Percentiles rank a stretch among this genome's conserved stretches.
Evolutionary conservation across 352 stramenopile genomes (phyloP).

Genomic region (Globisporangium spinosum): DNA sequence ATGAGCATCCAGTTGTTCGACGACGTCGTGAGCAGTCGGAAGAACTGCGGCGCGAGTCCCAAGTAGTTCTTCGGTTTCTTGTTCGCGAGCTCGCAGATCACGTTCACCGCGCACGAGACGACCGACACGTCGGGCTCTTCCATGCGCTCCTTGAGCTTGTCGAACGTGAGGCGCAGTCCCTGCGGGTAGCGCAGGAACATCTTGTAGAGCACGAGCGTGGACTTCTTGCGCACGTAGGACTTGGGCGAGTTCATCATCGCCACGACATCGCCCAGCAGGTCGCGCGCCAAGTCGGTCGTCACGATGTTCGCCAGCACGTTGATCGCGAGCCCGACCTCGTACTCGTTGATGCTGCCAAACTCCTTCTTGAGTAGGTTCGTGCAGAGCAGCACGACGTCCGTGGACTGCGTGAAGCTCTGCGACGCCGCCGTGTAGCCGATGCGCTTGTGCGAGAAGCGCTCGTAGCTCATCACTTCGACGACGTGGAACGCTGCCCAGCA

Average conservation of each 20-base stretch:
- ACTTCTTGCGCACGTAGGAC: slow-evolving; percentile 98
- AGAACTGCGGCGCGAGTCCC: slow-evolving; percentile 96
- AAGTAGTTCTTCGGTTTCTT: slow-evolving; percentile 99
- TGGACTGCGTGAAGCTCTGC: slow-evolving; percentile 96
- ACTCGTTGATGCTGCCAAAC: slow-evolving; percentile 87
- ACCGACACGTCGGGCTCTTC: slow-evolving; percentile 95
- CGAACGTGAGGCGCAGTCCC: slow-evolving; percentile 96
- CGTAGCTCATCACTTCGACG: slow-evolving; percentile 97
- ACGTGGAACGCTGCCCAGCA: slow-evolving; percentile 97
- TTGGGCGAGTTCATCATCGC: slow-evolving; percentile 92
- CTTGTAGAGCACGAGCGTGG: slow-evolving; percentile 98
- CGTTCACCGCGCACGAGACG: slow-evolving; percentile 97
- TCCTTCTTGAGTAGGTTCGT: slow-evolving; percentile 99
- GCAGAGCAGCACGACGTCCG: slow-evolving; percentile 97
- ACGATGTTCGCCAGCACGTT: slow-evolving; percentile 99
- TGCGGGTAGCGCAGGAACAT: slow-evolving; percentile 98
- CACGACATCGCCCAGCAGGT: slow-evolving; percentile 91
- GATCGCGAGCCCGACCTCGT: slow-evolving; percentile 96
- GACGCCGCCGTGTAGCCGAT: slow-evolving; percentile 95
- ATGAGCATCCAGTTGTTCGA: slow-evolving; percentile 99
- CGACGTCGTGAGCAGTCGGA: slow-evolving; percentile 95
- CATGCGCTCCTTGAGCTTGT: slow-evolving; percentile 95
- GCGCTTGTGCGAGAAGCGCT: slow-evolving; percentile 95
- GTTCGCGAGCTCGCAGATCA: slow-evolving; percentile 98
- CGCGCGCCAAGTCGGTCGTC: slow-evolving; percentile 93